Evolutionary conservation across 2,329 filamentous ascomycete species (phyloP).

Genomic region (Orbilia ellipsospora): DNA sequence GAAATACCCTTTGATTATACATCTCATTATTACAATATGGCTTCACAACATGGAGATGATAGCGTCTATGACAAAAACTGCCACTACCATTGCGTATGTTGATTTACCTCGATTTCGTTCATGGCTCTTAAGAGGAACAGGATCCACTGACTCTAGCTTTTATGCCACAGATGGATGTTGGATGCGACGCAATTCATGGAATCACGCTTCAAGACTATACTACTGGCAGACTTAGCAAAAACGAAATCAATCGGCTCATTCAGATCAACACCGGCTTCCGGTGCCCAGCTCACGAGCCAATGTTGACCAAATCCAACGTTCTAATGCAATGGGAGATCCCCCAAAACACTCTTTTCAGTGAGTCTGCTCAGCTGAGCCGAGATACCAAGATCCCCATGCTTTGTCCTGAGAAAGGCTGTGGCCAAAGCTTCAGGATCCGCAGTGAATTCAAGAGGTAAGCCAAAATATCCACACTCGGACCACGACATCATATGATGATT

Average conservation of each 20-base stretch:
- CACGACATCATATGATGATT: no score
- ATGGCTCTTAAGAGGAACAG: not conserved
- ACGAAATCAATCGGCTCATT: slow-evolving; percentile 35
- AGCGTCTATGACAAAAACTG: slow-evolving; percentile 33
- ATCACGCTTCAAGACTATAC: slow-evolving; percentile 51
- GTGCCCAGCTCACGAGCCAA: slow-evolving; percentile 44
- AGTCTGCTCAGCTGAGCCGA: slow-evolving; percentile 28
- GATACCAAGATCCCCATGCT: slow-evolving; percentile 32
- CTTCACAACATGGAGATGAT: slow-evolving; percentile 18
- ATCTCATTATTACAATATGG: slow-evolving; percentile 33
- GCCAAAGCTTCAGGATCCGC: slow-evolving; percentile 21
- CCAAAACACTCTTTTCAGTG: slow-evolving; percentile 22
- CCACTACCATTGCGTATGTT: slow-evolving; percentile 45
- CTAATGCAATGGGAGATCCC: slow-evolving; percentile 51
- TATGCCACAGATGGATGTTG: slow-evolving; percentile 31
- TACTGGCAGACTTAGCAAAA: slow-evolving; percentile 23
- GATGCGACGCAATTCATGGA: slow-evolving; percentile 18
- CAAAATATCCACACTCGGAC: no score
- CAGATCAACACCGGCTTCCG: slow-evolving; percentile 45
- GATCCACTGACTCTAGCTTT: not conserved
- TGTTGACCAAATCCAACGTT: slow-evolving; percentile 32
- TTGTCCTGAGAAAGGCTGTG: slow-evolving; percentile 49
- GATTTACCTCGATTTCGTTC: not conserved
- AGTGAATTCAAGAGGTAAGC: slow-evolving; percentile 46
- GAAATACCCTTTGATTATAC: slow-evolving; percentile 31